A percentile compares a stretch with the other conserved stretches of the same genome.
Conservation (phyloP, 345 rosid genomes). For the Erodium maritimum region DNA sequence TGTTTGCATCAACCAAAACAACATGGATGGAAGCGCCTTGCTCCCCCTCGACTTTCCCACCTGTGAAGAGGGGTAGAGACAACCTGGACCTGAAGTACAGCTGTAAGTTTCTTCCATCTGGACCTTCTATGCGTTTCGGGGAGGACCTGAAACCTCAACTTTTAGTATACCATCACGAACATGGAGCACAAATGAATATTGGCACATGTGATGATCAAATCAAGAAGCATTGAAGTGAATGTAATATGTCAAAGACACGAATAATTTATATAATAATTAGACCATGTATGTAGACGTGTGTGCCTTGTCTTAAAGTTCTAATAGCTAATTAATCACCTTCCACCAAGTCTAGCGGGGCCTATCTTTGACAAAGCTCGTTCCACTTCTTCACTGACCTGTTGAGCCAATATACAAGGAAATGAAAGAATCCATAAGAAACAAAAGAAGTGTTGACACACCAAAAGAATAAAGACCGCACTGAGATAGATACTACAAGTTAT, state of each 20-base stretch:
- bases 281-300: not conserved
- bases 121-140: constrained; percentile 86
- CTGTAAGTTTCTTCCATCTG: constrained; percentile 66
- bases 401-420: constrained; percentile 7
- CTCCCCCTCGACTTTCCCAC: constrained; percentile 98
- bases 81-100: constrained; percentile 72
- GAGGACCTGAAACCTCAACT: constrained; percentile 43
- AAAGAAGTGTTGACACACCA: not conserved
- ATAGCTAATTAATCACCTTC: constrained; percentile 32
- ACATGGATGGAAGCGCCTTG: constrained; percentile 92
- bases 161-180: not conserved
- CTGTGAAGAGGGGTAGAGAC: constrained; percentile 95
- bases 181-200: not conserved
- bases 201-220: not conserved
- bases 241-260: not conserved
- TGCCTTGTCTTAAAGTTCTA: not conserved
- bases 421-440: constrained; percentile 4
- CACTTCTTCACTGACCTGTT: constrained; percentile 98
- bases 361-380: constrained; percentile 96
- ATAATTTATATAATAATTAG: no score
- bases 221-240: not conserved
- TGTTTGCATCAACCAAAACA: constrained; percentile 55
- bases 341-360: constrained; percentile 82
- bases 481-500: no score
- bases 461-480: no score